Base-by-base conservation (phyloP, 148 eudicot genomes). In the Vaccinium macrocarpon region DNA sequence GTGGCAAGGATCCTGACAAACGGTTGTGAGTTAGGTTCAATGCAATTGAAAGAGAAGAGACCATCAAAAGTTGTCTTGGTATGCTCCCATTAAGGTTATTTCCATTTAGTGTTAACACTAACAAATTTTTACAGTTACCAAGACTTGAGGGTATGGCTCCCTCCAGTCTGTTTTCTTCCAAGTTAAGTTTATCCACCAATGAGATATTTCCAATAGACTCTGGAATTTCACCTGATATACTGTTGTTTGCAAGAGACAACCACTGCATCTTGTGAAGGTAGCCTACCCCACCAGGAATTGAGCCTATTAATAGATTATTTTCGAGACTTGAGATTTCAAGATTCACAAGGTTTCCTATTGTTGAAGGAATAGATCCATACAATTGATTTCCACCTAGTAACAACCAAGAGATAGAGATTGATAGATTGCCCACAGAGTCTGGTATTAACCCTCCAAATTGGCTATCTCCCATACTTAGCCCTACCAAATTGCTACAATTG, bases 11-110 rank as follows among this genome's bases (percentile, higher is more conserved):
- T 14, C 86, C 83, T 8, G 5, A 18, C 2, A 84, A 53, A 79
- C 3, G 56, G 49, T 84, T 79, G 0, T 6, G 14, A 19, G 79
- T 21, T 1, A 84, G 72, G 23, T 84, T n/a, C 7, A 84, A 46
- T 68, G 8, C 3, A 11, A 66, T 79, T 0, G 78, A 79, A 5
- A 84, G 18, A 10, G 56, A 11, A 2, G 82, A 53, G n/a, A 79
- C 21, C 0, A 7, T 3, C 71, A 84, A 70, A 13, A 79, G 12
- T 56, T 84, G 18, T 16, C 7, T 6, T 14, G 82, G 86, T 78
- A 84, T 78, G 19, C 25, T 35, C 0, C 86, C 86, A n/a, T 23
- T 68, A 25, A 79, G 82, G 53, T 55, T 84, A 49, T 84, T 84
- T 32, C 35, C 35, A 32, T 32, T 32, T 32, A 32, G 35, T 32